phyloP scores from a whole-genome alignment of 2,329 filamentous ascomycete species.

The Atkinsonella texensis region DNA sequence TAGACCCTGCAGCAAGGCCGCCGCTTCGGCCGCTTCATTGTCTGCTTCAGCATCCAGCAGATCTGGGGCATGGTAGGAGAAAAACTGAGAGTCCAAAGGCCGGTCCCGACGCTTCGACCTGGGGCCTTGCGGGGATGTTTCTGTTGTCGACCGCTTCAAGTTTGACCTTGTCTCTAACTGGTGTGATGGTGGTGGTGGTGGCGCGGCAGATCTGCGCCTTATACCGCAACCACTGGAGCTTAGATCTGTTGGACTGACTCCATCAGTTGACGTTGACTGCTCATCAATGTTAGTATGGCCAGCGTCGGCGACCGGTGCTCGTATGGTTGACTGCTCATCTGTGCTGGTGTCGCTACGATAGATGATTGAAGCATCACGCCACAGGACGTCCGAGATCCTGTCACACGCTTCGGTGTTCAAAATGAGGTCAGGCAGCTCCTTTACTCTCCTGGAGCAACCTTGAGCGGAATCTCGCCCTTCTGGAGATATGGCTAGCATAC shows the following conservation, averaged over 20 bases:
- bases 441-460: background rate
- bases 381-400: constrained; percentile 3
- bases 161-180: background rate
- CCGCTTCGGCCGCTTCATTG: background rate
- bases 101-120: constrained; percentile 2
- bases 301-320: background rate
- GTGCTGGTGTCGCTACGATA: background rate
- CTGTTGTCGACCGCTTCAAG: background rate
- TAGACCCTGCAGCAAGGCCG: constrained; percentile 1
- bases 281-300: background rate
- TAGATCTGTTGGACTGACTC: background rate
- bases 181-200: background rate
- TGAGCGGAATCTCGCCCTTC: background rate
- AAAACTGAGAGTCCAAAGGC: background rate
- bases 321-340: constrained; percentile 2
- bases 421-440: constrained; percentile 1
- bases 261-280: background rate
- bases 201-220: constrained; percentile 3
- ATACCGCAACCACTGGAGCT: background rate
- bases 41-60: background rate
- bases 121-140: background rate
- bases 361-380: background rate
- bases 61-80: background rate
- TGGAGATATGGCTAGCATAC: constrained; percentile 2
- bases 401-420: background rate